A percentile compares a stretch with the other conserved stretches of the same genome.
These are phyloP conservation scores for Candida chilensis DNA, from an alignment of 805 yeast species.

Conservation along the genomic window DNA sequence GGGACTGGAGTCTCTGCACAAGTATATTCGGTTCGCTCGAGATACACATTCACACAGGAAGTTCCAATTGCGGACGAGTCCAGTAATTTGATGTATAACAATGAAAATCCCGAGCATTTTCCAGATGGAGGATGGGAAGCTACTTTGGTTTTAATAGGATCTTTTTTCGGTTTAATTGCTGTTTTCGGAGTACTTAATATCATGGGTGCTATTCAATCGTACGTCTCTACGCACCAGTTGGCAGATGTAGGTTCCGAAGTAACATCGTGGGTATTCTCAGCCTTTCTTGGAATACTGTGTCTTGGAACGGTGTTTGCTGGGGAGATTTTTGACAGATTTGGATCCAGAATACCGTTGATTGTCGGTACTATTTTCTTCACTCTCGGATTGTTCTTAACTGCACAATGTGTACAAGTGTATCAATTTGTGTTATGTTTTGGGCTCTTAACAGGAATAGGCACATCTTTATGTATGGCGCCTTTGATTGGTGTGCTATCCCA, in stretches of 20 bases:
- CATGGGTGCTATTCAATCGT: constrained; percentile 55
- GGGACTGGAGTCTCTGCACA: no score
- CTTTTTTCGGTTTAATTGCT: constrained; percentile 45
- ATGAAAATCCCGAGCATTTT: constrained; percentile 1
- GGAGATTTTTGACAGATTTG: constrained; percentile 33
- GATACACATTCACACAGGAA: no score
- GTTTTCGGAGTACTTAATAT: constrained; percentile 50
- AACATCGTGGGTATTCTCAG: constrained; percentile 13
- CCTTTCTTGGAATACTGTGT: constrained; percentile 10
- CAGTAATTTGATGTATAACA: no score
- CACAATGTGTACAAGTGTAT: constrained; percentile 29
- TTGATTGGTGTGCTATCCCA: constrained; percentile 33
- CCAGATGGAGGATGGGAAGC: constrained; percentile 60
- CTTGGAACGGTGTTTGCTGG: constrained; percentile 39
- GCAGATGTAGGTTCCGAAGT: no score
- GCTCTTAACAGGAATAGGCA: constrained; percentile 34
- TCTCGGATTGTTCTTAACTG: constrained; percentile 33
- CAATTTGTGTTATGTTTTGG: constrained; percentile 49
- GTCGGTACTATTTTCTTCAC: constrained; percentile 24
- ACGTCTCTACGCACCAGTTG: constrained; percentile 47
- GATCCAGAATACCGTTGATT: constrained; percentile 25
- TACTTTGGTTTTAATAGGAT: constrained; percentile 46
- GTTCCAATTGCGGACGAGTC: no score
- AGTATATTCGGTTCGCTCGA: no score
- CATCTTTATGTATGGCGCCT: constrained; percentile 30